Evolutionary conservation across 2,329 filamentous ascomycete species (phyloP).

Genomic region (Talaromyces sp.): DNA sequence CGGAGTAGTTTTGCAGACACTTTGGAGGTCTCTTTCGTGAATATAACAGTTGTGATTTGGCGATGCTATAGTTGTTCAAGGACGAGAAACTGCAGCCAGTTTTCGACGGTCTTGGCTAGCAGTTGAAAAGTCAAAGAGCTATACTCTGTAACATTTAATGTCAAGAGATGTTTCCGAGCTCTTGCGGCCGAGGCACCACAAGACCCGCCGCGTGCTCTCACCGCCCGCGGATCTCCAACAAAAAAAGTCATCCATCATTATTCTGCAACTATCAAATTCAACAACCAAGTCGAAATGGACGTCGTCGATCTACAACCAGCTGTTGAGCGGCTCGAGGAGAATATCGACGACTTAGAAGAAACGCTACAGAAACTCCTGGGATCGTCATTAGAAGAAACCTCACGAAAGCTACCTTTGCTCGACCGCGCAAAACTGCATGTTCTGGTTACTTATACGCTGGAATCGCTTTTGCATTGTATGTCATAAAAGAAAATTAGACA

Average conservation of each 20-base stretch:
- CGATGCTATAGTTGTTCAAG: not conserved
- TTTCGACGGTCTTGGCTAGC: not conserved
- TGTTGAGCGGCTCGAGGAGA: slow-evolving; percentile 68
- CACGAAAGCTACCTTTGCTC: slow-evolving; percentile 79
- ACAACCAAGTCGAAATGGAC: slow-evolving; percentile 42
- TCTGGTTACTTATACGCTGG: slow-evolving; percentile 81
- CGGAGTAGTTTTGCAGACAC: slow-evolving; percentile 10
- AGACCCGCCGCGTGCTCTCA: slow-evolving; percentile 5
- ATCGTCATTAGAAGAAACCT: slow-evolving; percentile 59
- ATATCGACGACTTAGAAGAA: slow-evolving; percentile 74
- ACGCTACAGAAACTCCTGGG: slow-evolving; percentile 69
- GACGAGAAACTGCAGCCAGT: not conserved
- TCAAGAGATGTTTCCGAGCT: not conserved
- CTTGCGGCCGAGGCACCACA: not conserved
- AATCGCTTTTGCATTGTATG: slow-evolving; percentile 82
- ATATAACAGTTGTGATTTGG: not conserved
- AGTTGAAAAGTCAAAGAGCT: not conserved
- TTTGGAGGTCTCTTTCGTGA: not conserved
- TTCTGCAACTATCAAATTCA: not conserved
- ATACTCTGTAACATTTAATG: not conserved
- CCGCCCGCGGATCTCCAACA: slow-evolving; percentile 6
- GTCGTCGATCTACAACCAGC: slow-evolving; percentile 59
- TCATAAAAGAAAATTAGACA: not conserved
- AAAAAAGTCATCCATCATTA: not conserved
- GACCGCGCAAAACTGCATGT: slow-evolving; percentile 93